Evolutionary conservation across 202 grass and related monocot species (phyloP).

Genomic region (Panicum hallii): DNA sequence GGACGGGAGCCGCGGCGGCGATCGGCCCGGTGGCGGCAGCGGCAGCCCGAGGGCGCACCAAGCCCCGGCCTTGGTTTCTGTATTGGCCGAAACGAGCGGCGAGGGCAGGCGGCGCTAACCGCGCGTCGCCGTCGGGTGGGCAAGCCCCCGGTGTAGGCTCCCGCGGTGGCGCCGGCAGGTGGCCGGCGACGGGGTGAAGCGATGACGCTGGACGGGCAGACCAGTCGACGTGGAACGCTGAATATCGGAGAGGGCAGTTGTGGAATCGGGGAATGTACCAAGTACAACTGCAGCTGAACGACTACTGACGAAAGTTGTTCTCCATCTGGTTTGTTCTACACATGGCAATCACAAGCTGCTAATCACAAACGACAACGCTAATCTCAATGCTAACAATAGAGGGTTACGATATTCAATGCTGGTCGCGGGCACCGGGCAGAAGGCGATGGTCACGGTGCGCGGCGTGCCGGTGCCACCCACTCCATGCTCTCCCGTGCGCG

Average conservation of each 20-base stretch:
- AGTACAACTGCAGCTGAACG: background rate
- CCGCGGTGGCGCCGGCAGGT: background rate
- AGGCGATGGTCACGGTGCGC: too few relatives aligned
- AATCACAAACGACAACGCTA: background rate
- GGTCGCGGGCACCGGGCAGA: too few relatives aligned
- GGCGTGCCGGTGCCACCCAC: too few relatives aligned
- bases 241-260: background rate
- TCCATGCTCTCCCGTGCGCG: too few relatives aligned
- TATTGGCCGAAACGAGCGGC: too few relatives aligned
- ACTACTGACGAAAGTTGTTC: background rate
- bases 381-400: background rate
- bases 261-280: background rate
- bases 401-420: background rate
- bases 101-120: too few relatives aligned
- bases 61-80: background rate
- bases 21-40: slow-evolving; percentile 21
- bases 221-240: background rate
- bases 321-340: too few relatives aligned
- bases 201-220: background rate
- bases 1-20: slow-evolving; percentile 7
- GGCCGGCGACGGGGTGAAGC: background rate
- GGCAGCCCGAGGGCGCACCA: background rate
- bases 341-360: background rate
- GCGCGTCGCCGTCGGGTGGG: background rate
- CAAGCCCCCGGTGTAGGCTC: background rate